Evolutionary conservation across 441 rosid genomes (phyloP), one percentile per base, ranked within the genome.

Genomic region (Kokia cookei): DNA sequence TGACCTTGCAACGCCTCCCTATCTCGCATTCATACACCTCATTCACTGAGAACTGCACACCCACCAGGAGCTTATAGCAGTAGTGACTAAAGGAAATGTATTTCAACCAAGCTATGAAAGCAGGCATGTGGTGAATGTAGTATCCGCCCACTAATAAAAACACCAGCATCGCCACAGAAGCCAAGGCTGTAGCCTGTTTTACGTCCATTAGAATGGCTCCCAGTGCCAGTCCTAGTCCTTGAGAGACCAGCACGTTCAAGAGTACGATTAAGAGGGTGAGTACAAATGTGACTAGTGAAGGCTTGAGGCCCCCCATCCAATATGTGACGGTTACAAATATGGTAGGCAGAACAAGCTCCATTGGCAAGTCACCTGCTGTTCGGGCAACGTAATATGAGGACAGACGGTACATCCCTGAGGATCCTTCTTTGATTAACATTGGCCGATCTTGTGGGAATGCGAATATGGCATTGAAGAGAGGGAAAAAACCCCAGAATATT

Each of bases 301-400:
- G 97, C 74, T 89, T 94, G 40, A 94, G 97, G 43, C 97, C 97
- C 0, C 94, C 96, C 97, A 93, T 94, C 99, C 99, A 94, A 75
- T 94, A 94, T 4, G 97, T 79, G 51, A 91, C 47, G 2, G 96
- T 88, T 5, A 90, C 86, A 29, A 93, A 94, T 40, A 89, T 83
- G 0, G 97, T 89, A 5, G 99, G 99, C 54, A 94, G 91, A 71
- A 94, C 87, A 7, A 94, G 93, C 75, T 94, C 98, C 97, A 94
- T 94, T 2, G 98, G 97, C 65, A 94, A 82, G 81, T 94, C 98
- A 2, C 98, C 97, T 0, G 82, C 92, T 12, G 80, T 90, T 68
- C 96, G 81, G 4, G 97, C 93, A 9, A 91, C 77, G 81, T 83
- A 94, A 65, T 92, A 94, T 27, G 98, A 91, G 5, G 97, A 94